Conservation (phyloP, 2,329 filamentous ascomycete species). For the Botryotinia narcissicola region DNA sequence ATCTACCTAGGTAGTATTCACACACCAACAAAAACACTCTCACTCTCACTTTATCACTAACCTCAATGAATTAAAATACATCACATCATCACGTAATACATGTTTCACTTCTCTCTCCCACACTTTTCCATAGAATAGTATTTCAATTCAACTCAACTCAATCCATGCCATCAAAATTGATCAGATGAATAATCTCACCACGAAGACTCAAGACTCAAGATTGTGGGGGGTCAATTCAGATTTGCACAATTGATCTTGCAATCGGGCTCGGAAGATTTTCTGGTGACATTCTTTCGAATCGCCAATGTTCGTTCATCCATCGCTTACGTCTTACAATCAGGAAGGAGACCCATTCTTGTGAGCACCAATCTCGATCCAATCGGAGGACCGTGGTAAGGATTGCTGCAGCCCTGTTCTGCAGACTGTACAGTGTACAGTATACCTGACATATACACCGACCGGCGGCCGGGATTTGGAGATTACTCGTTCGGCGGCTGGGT, state of each 20-base stretch:
- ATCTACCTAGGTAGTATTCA: no score
- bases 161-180: neutral
- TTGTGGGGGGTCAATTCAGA: neutral
- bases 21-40: neutral
- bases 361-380: neutral
- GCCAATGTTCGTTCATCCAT: neutral
- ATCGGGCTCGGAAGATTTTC: neutral
- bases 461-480: neutral
- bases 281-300: neutral
- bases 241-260: neutral
- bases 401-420: constrained; percentile 1
- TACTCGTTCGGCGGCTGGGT: neutral
- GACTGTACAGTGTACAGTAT: neutral
- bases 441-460: neutral
- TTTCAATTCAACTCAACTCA: neutral
- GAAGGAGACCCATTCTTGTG: neutral
- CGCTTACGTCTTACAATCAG: neutral
- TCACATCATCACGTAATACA: neutral
- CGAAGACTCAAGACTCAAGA: neutral
- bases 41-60: neutral
- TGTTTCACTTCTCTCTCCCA: neutral
- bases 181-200: neutral
- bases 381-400: neutral
- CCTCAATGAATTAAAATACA: neutral
- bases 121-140: neutral